phyloP scores from a whole-genome alignment of 1,139 yeast species.

The Lodderomyces oxycetoniae region DNA sequence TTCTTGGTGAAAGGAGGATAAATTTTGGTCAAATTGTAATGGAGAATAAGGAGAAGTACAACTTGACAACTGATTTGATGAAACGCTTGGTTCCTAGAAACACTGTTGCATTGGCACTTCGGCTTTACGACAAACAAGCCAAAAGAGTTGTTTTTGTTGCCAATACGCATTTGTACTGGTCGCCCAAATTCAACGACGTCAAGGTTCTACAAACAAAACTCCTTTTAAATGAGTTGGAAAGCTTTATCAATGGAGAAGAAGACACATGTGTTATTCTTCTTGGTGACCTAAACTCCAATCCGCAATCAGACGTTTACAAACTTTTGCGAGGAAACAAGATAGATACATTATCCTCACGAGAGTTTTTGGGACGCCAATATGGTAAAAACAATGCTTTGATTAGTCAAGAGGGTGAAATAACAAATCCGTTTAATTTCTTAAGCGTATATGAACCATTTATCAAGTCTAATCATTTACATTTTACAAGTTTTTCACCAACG shows the following conservation, averaged over 20 bases:
- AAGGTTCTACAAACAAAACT: constrained; percentile 52
- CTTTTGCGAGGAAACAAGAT: constrained; percentile 36
- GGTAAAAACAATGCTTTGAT: constrained; percentile 27
- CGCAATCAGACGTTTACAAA: constrained; percentile 44
- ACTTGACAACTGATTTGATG: constrained; percentile 32
- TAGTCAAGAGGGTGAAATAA: constrained; percentile 12
- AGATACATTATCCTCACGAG: constrained; percentile 22
- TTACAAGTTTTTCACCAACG: constrained; percentile 49
- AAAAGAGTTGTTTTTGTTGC: constrained; percentile 39
- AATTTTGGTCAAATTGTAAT: constrained; percentile 37
- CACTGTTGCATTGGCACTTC: constrained; percentile 50
- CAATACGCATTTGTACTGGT: constrained; percentile 62
- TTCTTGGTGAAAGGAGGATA: constrained; percentile 37
- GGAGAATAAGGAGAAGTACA: constrained; percentile 24
- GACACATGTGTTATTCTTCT: constrained; percentile 24
- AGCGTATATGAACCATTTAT: constrained; percentile 20
- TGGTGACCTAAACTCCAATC: constrained; percentile 55
- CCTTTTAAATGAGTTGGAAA: constrained; percentile 29
- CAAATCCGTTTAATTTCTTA: constrained; percentile 20
- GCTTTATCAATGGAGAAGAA: constrained; percentile 15
- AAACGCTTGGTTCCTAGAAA: constrained; percentile 44
- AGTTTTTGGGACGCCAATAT: constrained; percentile 26
- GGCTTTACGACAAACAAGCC: constrained; percentile 39
- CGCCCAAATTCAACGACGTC: constrained; percentile 46
- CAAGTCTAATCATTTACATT: constrained; percentile 23